Evolutionary conservation across 192 early-diverging fungal species (phyloP).

Genomic region (Backusella psychrophila): DNA sequence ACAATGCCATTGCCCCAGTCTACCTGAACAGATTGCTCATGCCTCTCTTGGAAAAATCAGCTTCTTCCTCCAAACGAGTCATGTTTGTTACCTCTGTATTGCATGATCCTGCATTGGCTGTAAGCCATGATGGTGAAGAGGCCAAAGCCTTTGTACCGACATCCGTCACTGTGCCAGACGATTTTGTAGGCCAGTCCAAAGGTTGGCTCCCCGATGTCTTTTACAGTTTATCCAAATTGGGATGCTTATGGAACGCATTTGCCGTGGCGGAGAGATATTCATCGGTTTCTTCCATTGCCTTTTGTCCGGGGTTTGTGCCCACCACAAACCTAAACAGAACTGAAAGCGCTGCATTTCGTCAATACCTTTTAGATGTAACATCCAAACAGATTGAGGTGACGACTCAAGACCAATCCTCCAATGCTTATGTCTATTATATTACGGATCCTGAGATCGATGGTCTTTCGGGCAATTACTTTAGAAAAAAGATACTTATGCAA

Average conservation of each 20-base stretch:
- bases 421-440: neutral
- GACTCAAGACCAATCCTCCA: neutral
- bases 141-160: neutral
- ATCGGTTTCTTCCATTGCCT: neutral
- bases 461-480: neutral
- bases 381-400: neutral
- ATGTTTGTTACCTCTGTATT: neutral
- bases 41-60: neutral
- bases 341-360: neutral
- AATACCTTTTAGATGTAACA: neutral
- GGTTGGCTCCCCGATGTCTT: neutral
- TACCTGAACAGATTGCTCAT: neutral
- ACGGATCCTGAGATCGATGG: neutral
- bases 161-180: neutral
- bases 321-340: neutral
- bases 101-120: neutral
- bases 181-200: neutral
- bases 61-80: neutral
- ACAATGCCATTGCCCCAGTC: neutral
- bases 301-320: neutral
- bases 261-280: neutral
- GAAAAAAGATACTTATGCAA: neutral
- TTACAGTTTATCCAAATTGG: neutral
- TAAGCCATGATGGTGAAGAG: neutral
- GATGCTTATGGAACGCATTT: neutral